phyloP scores from a whole-genome alignment of 495 filamentous ascomycete species.

The Penicillium odoratum region DNA sequence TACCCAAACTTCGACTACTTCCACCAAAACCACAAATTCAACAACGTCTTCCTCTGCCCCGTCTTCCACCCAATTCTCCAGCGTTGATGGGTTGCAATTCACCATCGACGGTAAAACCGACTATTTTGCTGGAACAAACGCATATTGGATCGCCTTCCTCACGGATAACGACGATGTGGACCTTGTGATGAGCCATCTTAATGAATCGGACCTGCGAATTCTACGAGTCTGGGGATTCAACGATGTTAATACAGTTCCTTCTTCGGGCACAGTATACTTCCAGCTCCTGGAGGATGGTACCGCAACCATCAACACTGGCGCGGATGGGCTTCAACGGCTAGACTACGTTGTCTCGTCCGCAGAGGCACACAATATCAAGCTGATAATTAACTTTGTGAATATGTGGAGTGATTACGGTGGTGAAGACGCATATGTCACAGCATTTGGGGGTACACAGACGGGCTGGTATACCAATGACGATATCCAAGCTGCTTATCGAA shows the following conservation, averaged over 20 bases:
- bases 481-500: conserved; percentile 60
- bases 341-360: conserved; percentile 67
- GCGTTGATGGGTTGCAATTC: conserved; percentile 55
- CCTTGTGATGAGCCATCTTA: conserved; percentile 48
- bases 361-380: conserved; percentile 56
- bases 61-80: conserved; percentile 42
- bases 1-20: conserved; percentile 14
- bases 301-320: conserved; percentile 65
- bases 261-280: conserved; percentile 55
- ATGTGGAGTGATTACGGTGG: conserved; percentile 67
- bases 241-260: conserved; percentile 53
- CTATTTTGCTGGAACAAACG: conserved; percentile 69
- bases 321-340: conserved; percentile 64
- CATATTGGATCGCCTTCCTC: conserved; percentile 74
- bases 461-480: conserved; percentile 58
- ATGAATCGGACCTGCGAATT: conserved; percentile 61
- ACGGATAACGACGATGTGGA: conserved; percentile 64
- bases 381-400: conserved; percentile 60
- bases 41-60: conserved; percentile 17
- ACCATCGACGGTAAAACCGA: conserved; percentile 60
- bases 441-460: conserved; percentile 56
- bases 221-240: conserved; percentile 75
- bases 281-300: conserved; percentile 54
- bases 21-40: conserved; percentile 12
- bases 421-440: conserved; percentile 60